A percentile compares a stretch with the other conserved stretches of the same genome.
Conservation (phyloP, 2,329 filamentous ascomycete species). For the Talaromyces sp. region DNA sequence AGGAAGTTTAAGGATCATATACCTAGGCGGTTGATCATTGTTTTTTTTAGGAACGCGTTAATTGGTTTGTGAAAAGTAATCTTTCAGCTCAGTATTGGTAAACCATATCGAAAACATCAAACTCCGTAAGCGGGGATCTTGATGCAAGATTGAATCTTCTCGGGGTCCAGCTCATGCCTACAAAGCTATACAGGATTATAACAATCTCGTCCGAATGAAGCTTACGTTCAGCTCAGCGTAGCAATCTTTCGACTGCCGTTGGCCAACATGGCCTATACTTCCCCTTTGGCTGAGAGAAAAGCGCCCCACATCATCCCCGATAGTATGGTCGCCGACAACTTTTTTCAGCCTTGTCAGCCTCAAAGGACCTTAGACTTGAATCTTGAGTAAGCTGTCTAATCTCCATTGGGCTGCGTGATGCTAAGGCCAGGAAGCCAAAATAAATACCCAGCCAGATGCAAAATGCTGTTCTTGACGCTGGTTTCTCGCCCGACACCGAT, state of each 20-base stretch:
- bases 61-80: not conserved
- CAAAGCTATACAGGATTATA: not conserved
- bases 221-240: not conserved
- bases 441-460: not conserved
- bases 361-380: not conserved
- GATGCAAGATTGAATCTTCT: not conserved
- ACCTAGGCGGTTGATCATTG: too few relatives aligned
- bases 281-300: not conserved
- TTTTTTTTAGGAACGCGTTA: not conserved
- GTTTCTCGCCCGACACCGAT: not conserved
- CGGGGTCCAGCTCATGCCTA: not conserved
- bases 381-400: not conserved
- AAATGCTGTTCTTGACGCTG: not conserved
- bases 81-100: not conserved
- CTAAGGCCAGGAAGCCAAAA: not conserved
- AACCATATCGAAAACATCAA: not conserved
- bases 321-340: not conserved
- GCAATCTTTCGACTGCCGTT: not conserved
- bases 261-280: not conserved
- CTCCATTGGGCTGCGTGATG: not conserved
- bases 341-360: not conserved
- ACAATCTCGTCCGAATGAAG: not conserved
- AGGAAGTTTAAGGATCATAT: too few relatives aligned
- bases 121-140: not conserved
- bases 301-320: slow-evolving; percentile 1